Conservation (phyloP, 495 filamentous ascomycete species). For the Penicillium steckii region DNA sequence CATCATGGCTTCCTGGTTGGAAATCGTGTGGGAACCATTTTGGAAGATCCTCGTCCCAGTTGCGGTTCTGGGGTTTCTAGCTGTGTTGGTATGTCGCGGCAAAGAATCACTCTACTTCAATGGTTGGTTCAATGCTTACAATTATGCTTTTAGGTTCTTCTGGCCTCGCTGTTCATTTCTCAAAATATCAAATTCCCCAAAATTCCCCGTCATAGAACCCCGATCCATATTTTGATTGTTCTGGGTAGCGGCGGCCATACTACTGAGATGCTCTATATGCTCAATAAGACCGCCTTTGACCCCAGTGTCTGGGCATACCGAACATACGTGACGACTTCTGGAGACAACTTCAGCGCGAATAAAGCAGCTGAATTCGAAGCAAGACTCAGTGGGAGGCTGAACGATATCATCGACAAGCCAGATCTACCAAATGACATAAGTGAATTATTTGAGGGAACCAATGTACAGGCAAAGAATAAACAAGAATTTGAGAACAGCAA, state of each 20-base stretch:
- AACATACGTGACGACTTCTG: constrained; percentile 77
- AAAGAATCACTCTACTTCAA: neutral
- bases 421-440: neutral
- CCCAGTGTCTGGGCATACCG: constrained; percentile 59
- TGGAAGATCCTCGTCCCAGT: constrained; percentile 7
- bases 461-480: neutral
- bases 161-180: constrained; percentile 28
- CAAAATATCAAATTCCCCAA: constrained; percentile 33
- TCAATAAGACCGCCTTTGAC: constrained; percentile 50
- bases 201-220: constrained; percentile 29
- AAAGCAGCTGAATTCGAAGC: constrained; percentile 66
- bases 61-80: constrained; percentile 9
- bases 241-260: constrained; percentile 95
- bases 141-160: constrained; percentile 20
- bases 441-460: neutral
- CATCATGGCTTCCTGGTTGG: constrained; percentile 17
- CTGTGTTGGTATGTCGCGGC: constrained; percentile 19
- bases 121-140: constrained; percentile 5
- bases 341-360: constrained; percentile 70
- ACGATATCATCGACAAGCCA: neutral
- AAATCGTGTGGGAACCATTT: constrained; percentile 2
- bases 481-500: neutral
- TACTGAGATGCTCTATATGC: constrained; percentile 84
- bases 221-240: constrained; percentile 73
- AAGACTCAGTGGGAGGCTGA: constrained; percentile 15